Evolutionary conservation across 2,329 filamentous ascomycete species (phyloP), one percentile per base, ranked within the genome.

Genomic region (Colletotrichum orchidophilum): DNA sequence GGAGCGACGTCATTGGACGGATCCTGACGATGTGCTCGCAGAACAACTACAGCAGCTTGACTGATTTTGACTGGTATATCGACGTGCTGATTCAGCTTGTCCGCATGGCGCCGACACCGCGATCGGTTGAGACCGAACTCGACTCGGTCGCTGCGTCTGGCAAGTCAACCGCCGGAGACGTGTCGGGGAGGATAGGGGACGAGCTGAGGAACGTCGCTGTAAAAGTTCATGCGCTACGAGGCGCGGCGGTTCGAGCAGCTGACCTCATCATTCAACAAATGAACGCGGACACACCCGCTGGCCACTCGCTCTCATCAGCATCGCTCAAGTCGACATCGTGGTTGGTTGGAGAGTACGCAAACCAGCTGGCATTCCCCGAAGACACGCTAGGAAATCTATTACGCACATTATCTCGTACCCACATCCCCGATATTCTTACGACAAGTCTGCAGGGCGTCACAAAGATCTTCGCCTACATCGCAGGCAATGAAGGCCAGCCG

Each of bases 51-150:
- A 88, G 89, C 49, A 94, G 95, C 77, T 86, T 99, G 58, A 84
- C 88, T 63, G 96, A 99, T 79, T 99, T 99, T 80, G 96, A 98
- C 75, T 99, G 96, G 96, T 98, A 98, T 80, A 93, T 98, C 74
- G 94, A 96, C 75, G 90, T 97, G 31, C 84, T 99, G 33, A 92
- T 94, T 5, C 94, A 97, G 78, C 87, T 99, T 15, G 90, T 98
- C 50, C 91, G 92, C 78, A 87, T 94, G 82, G 85, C 92, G 24
- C 93, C 84, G 0, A 75, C 84, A n/a, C 82, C 87, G 57, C 82
- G 83, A 49, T 77, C 78, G 8, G 75, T 77, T 8, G 83, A 85
- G 7, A 78, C 77, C 5, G 83, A 85, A 50, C 70, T 78, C 8
- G 78, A 81, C 11, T 75, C 77, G 2, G 73, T 78, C 11, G 73